Evolutionary conservation across 2,329 filamentous ascomycete species (phyloP), one percentile per base, ranked within the genome.

Genomic region (Fusarium sp.): DNA sequence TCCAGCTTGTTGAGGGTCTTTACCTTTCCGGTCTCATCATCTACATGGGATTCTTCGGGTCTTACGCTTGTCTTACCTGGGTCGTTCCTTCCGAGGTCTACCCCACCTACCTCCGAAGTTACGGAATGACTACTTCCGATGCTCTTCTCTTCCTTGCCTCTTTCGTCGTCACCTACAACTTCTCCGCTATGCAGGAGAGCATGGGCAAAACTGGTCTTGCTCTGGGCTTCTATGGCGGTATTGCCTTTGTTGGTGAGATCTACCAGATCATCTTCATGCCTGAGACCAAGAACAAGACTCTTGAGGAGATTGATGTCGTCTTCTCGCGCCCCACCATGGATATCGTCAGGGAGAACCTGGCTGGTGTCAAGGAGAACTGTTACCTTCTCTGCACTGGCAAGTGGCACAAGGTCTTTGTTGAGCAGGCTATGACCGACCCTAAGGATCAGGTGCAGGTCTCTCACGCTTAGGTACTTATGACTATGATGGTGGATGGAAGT

Each of bases 251-350:
- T 0, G 91, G 90, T 15, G 91, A 89, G 86, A 81, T 92, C 70
- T 93, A 92, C 77, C 91, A 93, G 79, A 82, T 92, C 46, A 76
- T 92, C 49, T 93, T 92, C 80, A 93, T 93, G 91, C 90, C 89
- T 0, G 90, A 92, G 82, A 92, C 90, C 5, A 92, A 92, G 82
- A 87, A 90, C 76, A 86, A 85, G 78, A 84, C 80, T 5, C 84
- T 93, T 0, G 91, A 93, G 78, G 91, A 93, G 78, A 92, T 93
- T 62, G 90, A 93, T 63, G 80, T 88, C 37, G 81, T 92, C 21
- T 92, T 92, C 76, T 83, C 85, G 49, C 83, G 86, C 64, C 89
- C 90, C 0, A 92, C 90, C 0, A 80, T 81, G 41, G 85, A 90
- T 43, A 83, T 92, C 43, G 89, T 92, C 0, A 81, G 80, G 59